Conservation (phyloP, 1,284 basidiomycete genomes). For the Malassezia pachydermatis region DNA sequence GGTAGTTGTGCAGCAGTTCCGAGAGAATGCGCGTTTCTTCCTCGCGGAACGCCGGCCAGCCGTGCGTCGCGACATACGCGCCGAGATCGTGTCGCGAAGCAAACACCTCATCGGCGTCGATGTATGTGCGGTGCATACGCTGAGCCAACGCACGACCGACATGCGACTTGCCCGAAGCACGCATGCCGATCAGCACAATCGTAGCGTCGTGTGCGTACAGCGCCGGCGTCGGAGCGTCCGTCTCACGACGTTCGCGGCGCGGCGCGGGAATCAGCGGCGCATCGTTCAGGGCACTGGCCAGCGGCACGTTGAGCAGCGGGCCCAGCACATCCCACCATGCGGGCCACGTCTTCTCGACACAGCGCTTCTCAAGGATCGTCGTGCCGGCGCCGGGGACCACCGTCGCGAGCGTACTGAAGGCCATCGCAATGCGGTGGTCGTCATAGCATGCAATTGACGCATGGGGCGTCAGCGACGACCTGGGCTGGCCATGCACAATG, state of each 20-base stretch:
- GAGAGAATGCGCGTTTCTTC: conserved; percentile 48
- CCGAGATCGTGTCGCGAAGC: conserved; percentile 56
- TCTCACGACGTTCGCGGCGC: conserved; percentile 23
- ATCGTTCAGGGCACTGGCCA: conserved; percentile 57
- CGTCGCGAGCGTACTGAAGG: conserved; percentile 77
- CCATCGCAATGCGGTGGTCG: conserved; percentile 97
- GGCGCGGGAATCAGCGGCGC: conserved; percentile 40
- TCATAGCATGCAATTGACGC: conserved; percentile 88
- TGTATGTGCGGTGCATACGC: conserved; percentile 63
- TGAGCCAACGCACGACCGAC: conserved; percentile 69
- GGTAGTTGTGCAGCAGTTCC: conserved; percentile 42
- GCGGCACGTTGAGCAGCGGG: conserved; percentile 86
- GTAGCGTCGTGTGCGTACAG: conserved; percentile 55
- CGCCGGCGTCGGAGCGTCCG: conserved; percentile 1
- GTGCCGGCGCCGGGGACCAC: conserved; percentile 59
- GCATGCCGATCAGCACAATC: conserved; percentile 85
- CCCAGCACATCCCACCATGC: conserved; percentile 98
- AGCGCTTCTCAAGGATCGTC: conserved; percentile 85
- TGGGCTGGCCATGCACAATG: conserved; percentile 66
- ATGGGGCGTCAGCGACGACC: conserved; percentile 55
- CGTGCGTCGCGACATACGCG: conserved; percentile 65
- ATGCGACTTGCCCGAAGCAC: conserved; percentile 88
- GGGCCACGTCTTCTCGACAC: conserved; percentile 99
- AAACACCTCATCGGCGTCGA: conserved; percentile 81
- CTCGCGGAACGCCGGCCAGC: conserved; percentile 67